Evolutionary conservation across 192 early-diverging fungal genomes (phyloP).

Genomic region (Umbelopsis isabellina): DNA sequence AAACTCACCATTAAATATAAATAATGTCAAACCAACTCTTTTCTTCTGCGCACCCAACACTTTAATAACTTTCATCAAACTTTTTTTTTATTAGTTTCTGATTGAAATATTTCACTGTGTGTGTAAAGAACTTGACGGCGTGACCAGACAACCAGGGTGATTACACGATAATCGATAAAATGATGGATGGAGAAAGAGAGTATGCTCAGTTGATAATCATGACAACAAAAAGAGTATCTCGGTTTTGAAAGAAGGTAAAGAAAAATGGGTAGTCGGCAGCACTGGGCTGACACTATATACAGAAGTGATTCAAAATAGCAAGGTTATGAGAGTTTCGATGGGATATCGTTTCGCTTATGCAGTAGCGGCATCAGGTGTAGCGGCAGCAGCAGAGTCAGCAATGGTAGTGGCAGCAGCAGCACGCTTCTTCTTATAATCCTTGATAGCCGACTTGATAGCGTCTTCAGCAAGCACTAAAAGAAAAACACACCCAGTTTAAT

Average conservation of each 20-base stretch:
- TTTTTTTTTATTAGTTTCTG: constrained; percentile 7
- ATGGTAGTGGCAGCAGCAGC: not conserved
- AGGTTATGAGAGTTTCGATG: not conserved
- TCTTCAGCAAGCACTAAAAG: constrained; percentile 93
- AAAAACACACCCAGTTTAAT: constrained; percentile 12
- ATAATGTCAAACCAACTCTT: not conserved
- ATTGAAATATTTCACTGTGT: constrained; percentile 9
- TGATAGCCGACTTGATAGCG: constrained; percentile 98
- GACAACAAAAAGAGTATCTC: not conserved
- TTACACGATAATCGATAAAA: constrained; percentile 3
- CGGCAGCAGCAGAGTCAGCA: not conserved
- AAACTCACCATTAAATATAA: not conserved
- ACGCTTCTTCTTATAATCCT: constrained; percentile 92
- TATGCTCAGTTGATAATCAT: not conserved
- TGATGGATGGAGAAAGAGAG: not conserved
- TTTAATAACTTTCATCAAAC: no score
- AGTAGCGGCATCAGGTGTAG: constrained; percentile 12
- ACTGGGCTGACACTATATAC: constrained; percentile 17
- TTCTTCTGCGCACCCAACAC: not conserved
- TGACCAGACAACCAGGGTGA: constrained; percentile 15
- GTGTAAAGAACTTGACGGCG: not conserved
- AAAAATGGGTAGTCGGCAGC: constrained; percentile 11
- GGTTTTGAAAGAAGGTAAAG: not conserved
- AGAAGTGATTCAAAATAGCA: not conserved
- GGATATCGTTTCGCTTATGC: not conserved